Evolutionary conservation across 179 eudicot species (phyloP), one percentile per base, ranked within the genome.

Genomic region (Beta lomatogona): DNA sequence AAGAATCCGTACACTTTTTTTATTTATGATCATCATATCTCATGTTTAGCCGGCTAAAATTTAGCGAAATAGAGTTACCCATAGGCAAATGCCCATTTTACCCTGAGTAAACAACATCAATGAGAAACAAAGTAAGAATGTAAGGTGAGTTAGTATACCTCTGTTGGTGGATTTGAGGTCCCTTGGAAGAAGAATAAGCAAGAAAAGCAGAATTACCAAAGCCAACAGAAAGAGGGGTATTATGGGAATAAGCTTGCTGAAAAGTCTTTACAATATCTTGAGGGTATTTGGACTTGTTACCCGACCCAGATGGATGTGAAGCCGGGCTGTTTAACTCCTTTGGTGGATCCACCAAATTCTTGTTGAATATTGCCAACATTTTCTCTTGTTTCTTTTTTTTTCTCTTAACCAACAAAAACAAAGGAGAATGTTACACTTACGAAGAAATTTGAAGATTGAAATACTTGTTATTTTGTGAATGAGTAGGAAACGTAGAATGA

Each of bases 311-410:
- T 45, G 77, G 31, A 58, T 74, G 28, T 14, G 89, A 72, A 13
- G 80, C 84, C 36, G 94, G 97, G 90, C 97, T 88, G 60, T 93
- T 80, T n/a, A 93, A 86, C 86, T 93, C 98, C 85, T 88, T 76
- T 69, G 98, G 98, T 77, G 94, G 89, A 65, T 92, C 88, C 71
- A 89, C 94, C 89, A 93, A 74, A 48, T 86, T 89, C 79, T 89
- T 88, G 88, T 88, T 90, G 89, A 93, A 93, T 63, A 93, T 89
- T 67, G 87, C 97, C 92, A 93, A 93, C 98, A 93, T 93, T 82
- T 89, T 57, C 21, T 54, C 21, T 71, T 45, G 48, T 50, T 60
- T 70, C 28, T 36, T 36, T 36, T 36, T 36, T 36, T 36, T 36
- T 25, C 41, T 36, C 41, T 36, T 3, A 36, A 36, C 41, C 2